Conservation (phyloP, 2,329 filamentous ascomycete species). For the Pseudonectria buxi region DNA sequence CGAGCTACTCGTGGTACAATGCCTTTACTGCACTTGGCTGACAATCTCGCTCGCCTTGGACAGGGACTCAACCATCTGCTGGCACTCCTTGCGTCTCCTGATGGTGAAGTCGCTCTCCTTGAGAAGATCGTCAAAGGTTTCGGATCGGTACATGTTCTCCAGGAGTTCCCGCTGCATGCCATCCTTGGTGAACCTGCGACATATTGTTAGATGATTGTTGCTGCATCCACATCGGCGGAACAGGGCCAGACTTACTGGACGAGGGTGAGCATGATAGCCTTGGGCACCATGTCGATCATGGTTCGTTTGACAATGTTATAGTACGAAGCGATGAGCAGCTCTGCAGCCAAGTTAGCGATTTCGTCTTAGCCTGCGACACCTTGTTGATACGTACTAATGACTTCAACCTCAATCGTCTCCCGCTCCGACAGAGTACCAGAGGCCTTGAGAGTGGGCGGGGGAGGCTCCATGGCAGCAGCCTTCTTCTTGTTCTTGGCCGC, state of each 20-base stretch:
- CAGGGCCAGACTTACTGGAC: slow-evolving; percentile 66
- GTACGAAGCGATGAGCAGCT: slow-evolving; percentile 93
- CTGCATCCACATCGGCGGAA: not conserved
- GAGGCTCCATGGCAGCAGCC: slow-evolving; percentile 98
- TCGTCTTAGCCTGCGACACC: not conserved
- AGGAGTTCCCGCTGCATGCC: slow-evolving; percentile 97
- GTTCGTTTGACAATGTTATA: slow-evolving; percentile 97
- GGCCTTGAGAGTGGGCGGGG: slow-evolving; percentile 86
- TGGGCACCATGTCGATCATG: slow-evolving; percentile 99
- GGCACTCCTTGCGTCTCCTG: slow-evolving; percentile 91
- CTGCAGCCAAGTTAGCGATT: slow-evolving; percentile 36
- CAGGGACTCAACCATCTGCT: slow-evolving; percentile 97
- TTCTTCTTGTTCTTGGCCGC: slow-evolving; percentile 99
- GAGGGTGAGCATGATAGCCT: slow-evolving; percentile 96
- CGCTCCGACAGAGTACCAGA: slow-evolving; percentile 90
- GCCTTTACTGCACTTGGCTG: slow-evolving; percentile 59
- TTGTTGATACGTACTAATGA: slow-evolving; percentile 69
- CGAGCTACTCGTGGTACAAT: slow-evolving; percentile 3
- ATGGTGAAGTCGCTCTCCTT: slow-evolving; percentile 98
- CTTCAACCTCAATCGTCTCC: slow-evolving; percentile 92
- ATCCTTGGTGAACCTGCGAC: slow-evolving; percentile 77
- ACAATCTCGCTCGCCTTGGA: slow-evolving; percentile 91
- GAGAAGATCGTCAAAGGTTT: slow-evolving; percentile 85
- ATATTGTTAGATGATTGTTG: slow-evolving; percentile 12
- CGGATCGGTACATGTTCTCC: slow-evolving; percentile 92